Evolutionary conservation across 257 asterid genomes (phyloP).

Genomic region (Gentiana dahurica): DNA sequence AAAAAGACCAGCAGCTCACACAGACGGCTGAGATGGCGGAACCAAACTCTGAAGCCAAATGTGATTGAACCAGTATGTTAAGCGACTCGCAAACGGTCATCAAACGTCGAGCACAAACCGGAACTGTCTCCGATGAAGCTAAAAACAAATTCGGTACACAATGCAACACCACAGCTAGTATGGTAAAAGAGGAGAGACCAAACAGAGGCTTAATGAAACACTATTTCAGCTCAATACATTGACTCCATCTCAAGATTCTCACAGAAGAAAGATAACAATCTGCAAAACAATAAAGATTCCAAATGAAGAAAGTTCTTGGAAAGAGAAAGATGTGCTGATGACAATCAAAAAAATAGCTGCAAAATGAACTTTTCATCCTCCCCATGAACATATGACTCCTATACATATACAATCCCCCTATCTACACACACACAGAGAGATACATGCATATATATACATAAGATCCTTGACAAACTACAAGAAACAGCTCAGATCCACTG

Average conservation of each 20-base stretch:
- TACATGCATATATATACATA: no score
- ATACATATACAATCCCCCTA: no score
- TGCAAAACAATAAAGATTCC: constrained; percentile 13
- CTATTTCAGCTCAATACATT: constrained; percentile 21
- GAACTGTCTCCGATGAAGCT: constrained; percentile 1
- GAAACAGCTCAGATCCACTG: no score
- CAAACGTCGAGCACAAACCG: constrained; percentile 28
- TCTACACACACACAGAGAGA: no score
- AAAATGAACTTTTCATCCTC: constrained; percentile 1
- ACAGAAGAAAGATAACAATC: constrained; percentile 21
- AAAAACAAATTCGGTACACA: constrained; percentile 2
- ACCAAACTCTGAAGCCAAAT: constrained; percentile 51
- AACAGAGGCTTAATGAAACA: constrained; percentile 4
- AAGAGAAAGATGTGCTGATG: not conserved
- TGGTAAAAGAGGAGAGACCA: constrained; percentile 13
- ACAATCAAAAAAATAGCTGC: not conserved
- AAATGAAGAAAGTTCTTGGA: not conserved
- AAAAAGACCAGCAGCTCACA: constrained; percentile 19
- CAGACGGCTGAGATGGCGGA: constrained; percentile 44
- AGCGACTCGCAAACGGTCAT: constrained; percentile 30
- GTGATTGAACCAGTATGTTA: constrained; percentile 19
- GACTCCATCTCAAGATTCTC: constrained; percentile 39
- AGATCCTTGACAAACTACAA: no score
- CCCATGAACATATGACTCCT: no score
- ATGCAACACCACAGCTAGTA: constrained; percentile 6